A percentile compares a stretch with the other conserved stretches of the same genome.
These are phyloP conservation scores for Aristolochia contorta DNA, from an alignment of 164 flowering plant species.

Conservation along the genomic window DNA sequence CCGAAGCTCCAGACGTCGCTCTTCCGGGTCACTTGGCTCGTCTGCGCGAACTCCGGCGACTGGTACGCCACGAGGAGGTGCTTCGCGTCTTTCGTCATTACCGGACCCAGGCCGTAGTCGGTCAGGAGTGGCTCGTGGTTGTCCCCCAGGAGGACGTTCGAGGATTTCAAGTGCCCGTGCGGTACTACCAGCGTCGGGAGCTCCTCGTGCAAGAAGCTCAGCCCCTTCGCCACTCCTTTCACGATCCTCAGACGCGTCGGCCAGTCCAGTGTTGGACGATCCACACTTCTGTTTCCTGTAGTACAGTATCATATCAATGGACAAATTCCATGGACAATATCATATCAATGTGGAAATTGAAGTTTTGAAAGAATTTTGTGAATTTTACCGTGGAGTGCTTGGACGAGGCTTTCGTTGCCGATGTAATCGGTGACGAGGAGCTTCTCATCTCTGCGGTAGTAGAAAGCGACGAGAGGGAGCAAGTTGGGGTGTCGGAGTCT, in stretches of 20 bases:
- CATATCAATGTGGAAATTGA: too few relatives aligned
- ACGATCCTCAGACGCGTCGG: slow-evolving; percentile 52
- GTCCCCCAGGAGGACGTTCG: slow-evolving; percentile 63
- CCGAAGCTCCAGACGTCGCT: slow-evolving; percentile 86
- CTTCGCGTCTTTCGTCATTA: slow-evolving; percentile 49
- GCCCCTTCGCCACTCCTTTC: slow-evolving; percentile 68
- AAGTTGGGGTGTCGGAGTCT: slow-evolving; percentile 58
- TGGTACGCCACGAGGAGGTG: slow-evolving; percentile 62
- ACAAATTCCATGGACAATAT: neutral
- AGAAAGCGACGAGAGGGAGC: slow-evolving; percentile 66
- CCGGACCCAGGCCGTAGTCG: slow-evolving; percentile 58
- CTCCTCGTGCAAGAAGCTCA: slow-evolving; percentile 52
- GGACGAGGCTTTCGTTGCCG: slow-evolving; percentile 58
- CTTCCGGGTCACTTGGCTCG: slow-evolving; percentile 41
- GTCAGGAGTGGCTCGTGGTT: slow-evolving; percentile 43
- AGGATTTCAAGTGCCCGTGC: slow-evolving; percentile 86
- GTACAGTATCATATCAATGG: too few relatives aligned
- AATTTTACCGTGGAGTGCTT: slow-evolving; percentile 66
- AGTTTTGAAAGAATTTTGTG: too few relatives aligned
- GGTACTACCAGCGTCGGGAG: slow-evolving; percentile 52
- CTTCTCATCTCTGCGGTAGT: slow-evolving; percentile 79
- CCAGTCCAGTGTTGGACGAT: slow-evolving; percentile 36
- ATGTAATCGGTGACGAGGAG: slow-evolving; percentile 49
- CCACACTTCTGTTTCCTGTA: slow-evolving; percentile 2
- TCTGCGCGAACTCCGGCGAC: slow-evolving; percentile 53